A percentile compares a stretch with the other conserved stretches of the same genome.
These are phyloP conservation scores for Annulohypoxylon moriforme DNA, from an alignment of 495 filamentous ascomycete genomes.

Conservation along the genomic window DNA sequence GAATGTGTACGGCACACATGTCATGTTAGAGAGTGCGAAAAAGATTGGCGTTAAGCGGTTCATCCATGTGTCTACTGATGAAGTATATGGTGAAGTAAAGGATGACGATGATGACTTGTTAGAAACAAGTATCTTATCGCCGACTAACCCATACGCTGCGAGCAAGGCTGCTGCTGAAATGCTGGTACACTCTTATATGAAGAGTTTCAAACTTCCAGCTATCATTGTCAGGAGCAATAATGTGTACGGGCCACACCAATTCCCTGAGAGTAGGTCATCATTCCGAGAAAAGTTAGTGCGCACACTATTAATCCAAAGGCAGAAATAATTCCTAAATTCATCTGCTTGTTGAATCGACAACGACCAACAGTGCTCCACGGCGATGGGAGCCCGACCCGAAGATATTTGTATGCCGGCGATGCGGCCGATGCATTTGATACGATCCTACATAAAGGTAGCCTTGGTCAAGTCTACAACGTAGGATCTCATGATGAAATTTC, in stretches of 20 bases:
- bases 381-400: conserved; percentile 71
- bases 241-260: conserved; percentile 83
- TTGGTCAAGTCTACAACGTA: conserved; percentile 80
- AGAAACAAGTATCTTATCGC: conserved; percentile 70
- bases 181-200: conserved; percentile 79
- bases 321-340: conserved; percentile 85
- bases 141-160: conserved; percentile 82
- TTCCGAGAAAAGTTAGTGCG: background rate
- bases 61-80: conserved; percentile 80
- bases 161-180: conserved; percentile 85
- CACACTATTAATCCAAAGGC: conserved; percentile 12
- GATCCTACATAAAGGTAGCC: conserved; percentile 74
- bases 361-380: conserved; percentile 75
- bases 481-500: conserved; percentile 74
- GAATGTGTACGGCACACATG: conserved; percentile 80
- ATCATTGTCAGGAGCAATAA: conserved; percentile 83
- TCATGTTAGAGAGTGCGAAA: conserved; percentile 74
- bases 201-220: conserved; percentile 75
- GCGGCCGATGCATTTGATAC: conserved; percentile 83
- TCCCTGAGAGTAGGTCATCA: conserved; percentile 73
- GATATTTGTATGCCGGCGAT: conserved; percentile 78
- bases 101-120: conserved; percentile 69
- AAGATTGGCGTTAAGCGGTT: conserved; percentile 71
- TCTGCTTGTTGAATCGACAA: conserved; percentile 67
- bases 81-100: conserved; percentile 80